phyloP scores from a whole-genome alignment of 2,329 filamentous ascomycete species.

The Paraphaeosphaeria sporulosa region DNA sequence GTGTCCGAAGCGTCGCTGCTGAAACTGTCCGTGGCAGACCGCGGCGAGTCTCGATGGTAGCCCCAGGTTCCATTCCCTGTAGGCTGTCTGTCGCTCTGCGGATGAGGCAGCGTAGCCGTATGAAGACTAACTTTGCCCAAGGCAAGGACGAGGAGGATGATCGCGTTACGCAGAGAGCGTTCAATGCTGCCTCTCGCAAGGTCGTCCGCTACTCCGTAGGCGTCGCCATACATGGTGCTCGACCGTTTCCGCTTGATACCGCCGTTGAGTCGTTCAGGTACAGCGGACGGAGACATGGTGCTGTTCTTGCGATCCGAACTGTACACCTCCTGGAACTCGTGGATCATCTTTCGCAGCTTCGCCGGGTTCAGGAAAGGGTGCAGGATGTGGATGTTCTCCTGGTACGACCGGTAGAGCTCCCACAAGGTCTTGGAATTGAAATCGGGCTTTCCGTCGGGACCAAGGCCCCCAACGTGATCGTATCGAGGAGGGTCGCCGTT shows the following conservation, averaged over 20 bases:
- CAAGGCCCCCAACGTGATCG: conserved; percentile 59
- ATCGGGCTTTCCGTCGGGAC: conserved; percentile 61
- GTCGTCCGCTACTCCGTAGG: conserved; percentile 24
- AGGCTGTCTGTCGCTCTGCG: conserved; percentile 59
- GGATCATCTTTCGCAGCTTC: conserved; percentile 61
- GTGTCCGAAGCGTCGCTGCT: conserved; percentile 35
- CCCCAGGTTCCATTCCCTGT: conserved; percentile 30
- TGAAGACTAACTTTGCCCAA: conserved; percentile 81
- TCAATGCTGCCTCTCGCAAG: conserved; percentile 30
- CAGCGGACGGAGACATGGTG: conserved; percentile 32
- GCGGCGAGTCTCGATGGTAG: conserved; percentile 44
- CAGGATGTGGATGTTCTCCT: conserved; percentile 67
- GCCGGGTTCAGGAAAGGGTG: conserved; percentile 69
- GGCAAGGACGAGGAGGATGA: conserved; percentile 83
- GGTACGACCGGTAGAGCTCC: conserved; percentile 62
- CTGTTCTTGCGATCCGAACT: conserved; percentile 38
- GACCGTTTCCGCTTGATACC: conserved; percentile 48
- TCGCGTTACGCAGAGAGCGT: conserved; percentile 66
- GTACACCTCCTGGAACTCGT: conserved; percentile 52
- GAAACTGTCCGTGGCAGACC: conserved; percentile 48
- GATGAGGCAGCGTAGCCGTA: conserved; percentile 59
- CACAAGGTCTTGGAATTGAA: conserved; percentile 61
- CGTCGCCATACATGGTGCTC: conserved; percentile 34
- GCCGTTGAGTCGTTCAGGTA: conserved; percentile 31
- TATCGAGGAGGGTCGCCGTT: conserved; percentile 34